Evolutionary conservation across 148 eudicot genomes (phyloP), one percentile per base, ranked within the genome.

Genomic region (Nepenthes gracilis): DNA sequence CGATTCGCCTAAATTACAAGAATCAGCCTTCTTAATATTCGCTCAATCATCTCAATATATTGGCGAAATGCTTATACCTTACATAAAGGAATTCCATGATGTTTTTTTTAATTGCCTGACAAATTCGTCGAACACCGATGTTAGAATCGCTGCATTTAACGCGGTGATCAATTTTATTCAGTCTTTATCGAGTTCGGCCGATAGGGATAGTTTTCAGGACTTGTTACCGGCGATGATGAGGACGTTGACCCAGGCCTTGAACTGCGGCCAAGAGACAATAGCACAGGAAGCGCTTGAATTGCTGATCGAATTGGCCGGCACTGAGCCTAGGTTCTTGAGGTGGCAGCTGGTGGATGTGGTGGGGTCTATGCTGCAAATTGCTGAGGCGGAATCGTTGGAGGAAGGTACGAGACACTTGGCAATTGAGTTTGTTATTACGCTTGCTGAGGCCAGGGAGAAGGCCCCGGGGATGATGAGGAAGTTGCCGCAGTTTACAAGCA

Each of bases 401-500:
- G 96, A 89, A 64, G 97, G 97, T n/a, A 90, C 97, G 0, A 55
- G 90, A 1, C 97, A 90, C 67, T 70, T 90, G n/a, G 97, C 97
- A 0, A 66, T 90, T 2, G 97, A 90, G 67, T 90, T 90, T 57
- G 90, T 90, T 12, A 78, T 86, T 49, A 86, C 97, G 1, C 80
- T 90, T 9, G 90, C 97, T 0, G 97, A 90, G 68, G 97, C 97
- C 0, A 77, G 97, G 58, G 97, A 90, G 64, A 70, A 94, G 33
- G 97, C 97, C 1, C 97, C 97, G 2, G 97, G 97, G 12, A 90
- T 90, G 97, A 90, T 90, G 90, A 75, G 97, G 72, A 90, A 90
- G 76, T 55, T 90, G 71, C 97, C 97, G 0, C 97, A 90, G 67
- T 90, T 90, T 43, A 82, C 86, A 12, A 75, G 77, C 58, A 78